Evolutionary conservation across 1,284 basidiomycete genomes (phyloP).

Genomic region (Volvariella surrecta): DNA sequence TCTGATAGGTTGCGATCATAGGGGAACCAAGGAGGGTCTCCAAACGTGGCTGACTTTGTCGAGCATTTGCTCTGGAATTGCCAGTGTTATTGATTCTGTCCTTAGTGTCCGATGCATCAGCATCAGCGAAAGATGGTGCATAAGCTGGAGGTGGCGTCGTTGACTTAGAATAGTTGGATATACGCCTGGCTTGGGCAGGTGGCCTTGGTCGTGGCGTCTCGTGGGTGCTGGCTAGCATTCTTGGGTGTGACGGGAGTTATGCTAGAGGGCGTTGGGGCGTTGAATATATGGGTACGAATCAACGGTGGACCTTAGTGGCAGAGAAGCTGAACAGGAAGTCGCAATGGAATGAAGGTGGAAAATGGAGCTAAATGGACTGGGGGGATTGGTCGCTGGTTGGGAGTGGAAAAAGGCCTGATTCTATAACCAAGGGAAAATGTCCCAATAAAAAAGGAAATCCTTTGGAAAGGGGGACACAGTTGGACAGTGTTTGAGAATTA

Average conservation of each 20-base stretch:
- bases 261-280: slow-evolving; percentile 1
- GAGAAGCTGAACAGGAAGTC: background rate
- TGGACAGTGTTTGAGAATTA: too few species aligned
- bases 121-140: slow-evolving; percentile 19
- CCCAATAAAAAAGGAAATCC: too few species aligned
- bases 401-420: background rate
- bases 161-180: slow-evolving; percentile 10
- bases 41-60: slow-evolving; percentile 14
- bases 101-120: too few species aligned
- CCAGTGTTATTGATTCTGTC: too few species aligned
- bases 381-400: slow-evolving; percentile 9
- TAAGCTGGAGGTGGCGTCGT: slow-evolving; percentile 50
- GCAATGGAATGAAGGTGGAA: too few species aligned
- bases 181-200: slow-evolving; percentile 47
- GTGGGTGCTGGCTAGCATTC: slow-evolving; percentile 36
- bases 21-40: slow-evolving; percentile 30
- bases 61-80: slow-evolving; percentile 7
- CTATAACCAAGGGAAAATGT: too few species aligned
- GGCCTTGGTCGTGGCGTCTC: slow-evolving; percentile 47
- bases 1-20: slow-evolving; percentile 23
- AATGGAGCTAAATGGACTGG: background rate
- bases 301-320: too few species aligned
- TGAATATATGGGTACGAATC: too few species aligned
- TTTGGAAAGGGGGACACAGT: too few species aligned
- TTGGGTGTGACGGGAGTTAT: slow-evolving; percentile 3